Percentiles rank a stretch among this genome's conserved stretches.
phyloP scores from a whole-genome alignment of 495 filamentous ascomycete species.

The Aspergillus diversus region DNA sequence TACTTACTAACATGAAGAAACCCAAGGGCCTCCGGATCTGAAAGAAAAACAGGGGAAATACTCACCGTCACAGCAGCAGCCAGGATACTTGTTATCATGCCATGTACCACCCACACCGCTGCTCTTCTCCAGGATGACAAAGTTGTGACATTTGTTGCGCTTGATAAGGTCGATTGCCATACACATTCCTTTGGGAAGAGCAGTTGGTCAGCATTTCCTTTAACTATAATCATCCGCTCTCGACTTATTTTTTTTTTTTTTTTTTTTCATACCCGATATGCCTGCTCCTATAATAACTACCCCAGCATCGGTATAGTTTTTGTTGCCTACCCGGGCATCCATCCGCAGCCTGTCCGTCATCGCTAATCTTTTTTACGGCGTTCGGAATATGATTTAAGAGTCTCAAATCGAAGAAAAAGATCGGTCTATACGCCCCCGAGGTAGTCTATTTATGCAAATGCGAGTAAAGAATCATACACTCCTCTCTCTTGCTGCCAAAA shows the following conservation, averaged over 20 bases:
- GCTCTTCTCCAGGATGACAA: constrained; percentile 59
- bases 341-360: constrained; percentile 8
- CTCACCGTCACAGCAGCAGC: constrained; percentile 56
- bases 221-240: not conserved
- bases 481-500: no score
- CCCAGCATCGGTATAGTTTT: constrained; percentile 13
- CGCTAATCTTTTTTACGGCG: not conserved
- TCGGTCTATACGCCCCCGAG: no score
- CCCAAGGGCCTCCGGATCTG: not conserved
- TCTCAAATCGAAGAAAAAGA: no score
- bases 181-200: constrained; percentile 46
- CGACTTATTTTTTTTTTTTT: not conserved
- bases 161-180: constrained; percentile 62
- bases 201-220: not conserved
- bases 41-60: not conserved
- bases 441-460: not conserved
- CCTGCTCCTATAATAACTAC: constrained; percentile 19
- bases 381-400: no score
- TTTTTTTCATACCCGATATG: constrained; percentile 4
- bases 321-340: constrained; percentile 8
- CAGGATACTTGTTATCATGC: constrained; percentile 59
- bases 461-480: no score
- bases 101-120: constrained; percentile 59
- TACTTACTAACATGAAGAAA: not conserved
- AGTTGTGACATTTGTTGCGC: constrained; percentile 54